Base-by-base conservation (phyloP, 148 eudicot species). In the Silene latifolia region DNA sequence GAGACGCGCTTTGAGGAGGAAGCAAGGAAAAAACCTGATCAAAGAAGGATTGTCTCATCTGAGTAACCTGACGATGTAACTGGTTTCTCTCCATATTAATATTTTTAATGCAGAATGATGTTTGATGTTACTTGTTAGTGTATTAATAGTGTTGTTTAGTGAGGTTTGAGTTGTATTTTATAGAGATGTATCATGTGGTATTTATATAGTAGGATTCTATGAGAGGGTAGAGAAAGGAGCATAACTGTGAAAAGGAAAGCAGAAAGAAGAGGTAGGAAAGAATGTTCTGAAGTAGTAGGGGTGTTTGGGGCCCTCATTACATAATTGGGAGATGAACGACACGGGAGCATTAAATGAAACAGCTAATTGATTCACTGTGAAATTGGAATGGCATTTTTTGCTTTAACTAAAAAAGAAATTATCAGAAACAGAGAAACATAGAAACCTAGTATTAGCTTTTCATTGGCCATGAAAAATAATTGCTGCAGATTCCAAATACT, bases 41-140 rank as follows among this genome's bases (percentile, higher is more conserved):
- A 77, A 95, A 90, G 80, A 95, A 87, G 61, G 97, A 85, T 60
- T 92, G 86, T 77, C 90, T 90, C 88, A 89, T 88, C 81, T 79
- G 89, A 53, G 90, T 84, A 84, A 87, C 86, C 71, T 88, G 99
- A 63, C 98, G 73, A 70, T 87, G 92, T 81, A 85, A 29, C 63
- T 89, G 92, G 78, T 81, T 88, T 85, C 88, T 83, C 59, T 88
- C 89, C 87, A 89, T 91, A 24, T 56, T 46, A 69, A 32, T 32
- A 63, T 25, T 54, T 7, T 14, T 46, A 32, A 62, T 63, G 70
- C 59, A 23, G 6, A 14, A 14, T 32, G n/a, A 4, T 39, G n/a
- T 46, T 24, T 15, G 7, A 19, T 39, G 35, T 61, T 39, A n/a
- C 66, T 72, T 71, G 18, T 14, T 60, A 7, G 25, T 44, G 69